A percentile compares a stretch with the other conserved stretches of the same genome.
Evolutionary conservation across 306 rosid genomes (phyloP).

Genomic region (Boehmeria nivea): DNA sequence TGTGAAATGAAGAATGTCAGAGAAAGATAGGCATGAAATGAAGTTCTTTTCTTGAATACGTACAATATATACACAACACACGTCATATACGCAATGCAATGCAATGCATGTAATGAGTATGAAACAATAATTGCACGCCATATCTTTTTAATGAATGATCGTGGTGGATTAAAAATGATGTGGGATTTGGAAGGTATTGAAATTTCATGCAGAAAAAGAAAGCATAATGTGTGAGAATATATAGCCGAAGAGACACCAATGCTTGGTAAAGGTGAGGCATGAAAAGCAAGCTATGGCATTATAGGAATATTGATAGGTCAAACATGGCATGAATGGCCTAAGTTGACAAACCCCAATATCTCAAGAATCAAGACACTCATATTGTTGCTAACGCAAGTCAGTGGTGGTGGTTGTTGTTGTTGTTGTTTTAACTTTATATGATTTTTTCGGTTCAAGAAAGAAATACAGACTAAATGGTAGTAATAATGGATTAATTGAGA

Average conservation of each 20-base stretch:
- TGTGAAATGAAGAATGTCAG: background rate
- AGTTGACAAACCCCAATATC: conserved; percentile 54
- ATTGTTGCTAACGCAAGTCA: too few relatives aligned
- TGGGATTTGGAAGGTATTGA: too few relatives aligned
- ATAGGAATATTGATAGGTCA: conserved; percentile 24
- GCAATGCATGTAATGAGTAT: conserved; percentile 5
- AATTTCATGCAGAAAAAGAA: too few relatives aligned
- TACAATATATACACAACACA: background rate
- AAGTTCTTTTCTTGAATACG: background rate
- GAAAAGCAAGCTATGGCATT: conserved; percentile 32
- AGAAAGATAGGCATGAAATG: background rate
- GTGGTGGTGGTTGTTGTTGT: too few relatives aligned
- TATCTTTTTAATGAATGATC: conserved; percentile 6
- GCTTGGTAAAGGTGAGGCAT: conserved; percentile 48
- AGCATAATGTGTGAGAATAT: conserved; percentile 13
- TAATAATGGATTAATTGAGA: too few relatives aligned
- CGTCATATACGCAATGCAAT: background rate
- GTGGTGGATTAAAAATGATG: conserved; percentile 39
- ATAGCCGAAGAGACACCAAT: conserved; percentile 27
- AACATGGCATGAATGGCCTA: conserved; percentile 39
- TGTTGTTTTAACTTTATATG: too few relatives aligned
- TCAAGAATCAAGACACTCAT: background rate
- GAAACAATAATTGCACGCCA: conserved; percentile 18
- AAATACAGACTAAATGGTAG: too few relatives aligned
- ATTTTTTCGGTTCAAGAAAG: too few relatives aligned